These are phyloP conservation scores for Leccinum ochraceum DNA, from an alignment of 768 basidiomycete genomes.

Conservation along the genomic window DNA sequence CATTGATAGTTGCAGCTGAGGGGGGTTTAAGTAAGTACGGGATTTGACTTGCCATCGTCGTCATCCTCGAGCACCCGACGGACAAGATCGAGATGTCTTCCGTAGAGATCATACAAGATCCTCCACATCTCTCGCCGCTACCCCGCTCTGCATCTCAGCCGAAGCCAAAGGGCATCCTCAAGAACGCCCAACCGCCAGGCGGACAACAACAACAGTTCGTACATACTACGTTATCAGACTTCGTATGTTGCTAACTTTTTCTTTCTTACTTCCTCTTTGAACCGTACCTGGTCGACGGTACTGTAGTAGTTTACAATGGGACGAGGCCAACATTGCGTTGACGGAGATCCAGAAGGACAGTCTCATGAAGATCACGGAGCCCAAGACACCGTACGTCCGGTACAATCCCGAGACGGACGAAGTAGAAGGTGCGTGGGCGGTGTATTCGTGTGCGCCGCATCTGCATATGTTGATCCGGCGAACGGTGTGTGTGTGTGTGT, in stretches of 20 bases:
- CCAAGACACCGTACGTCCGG: slow-evolving; percentile 94
- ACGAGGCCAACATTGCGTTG: slow-evolving; percentile 89
- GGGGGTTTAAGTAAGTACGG: neutral
- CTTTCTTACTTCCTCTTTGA: neutral
- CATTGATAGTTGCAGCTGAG: too few species aligned
- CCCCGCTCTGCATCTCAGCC: slow-evolving; percentile 65
- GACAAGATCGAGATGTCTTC: slow-evolving; percentile 24
- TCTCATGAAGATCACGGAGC: slow-evolving; percentile 97
- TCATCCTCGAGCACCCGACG: neutral
- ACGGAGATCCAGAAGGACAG: slow-evolving; percentile 96
- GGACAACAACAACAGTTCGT: slow-evolving; percentile 53
- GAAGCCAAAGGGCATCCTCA: slow-evolving; percentile 86
- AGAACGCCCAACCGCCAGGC: slow-evolving; percentile 61
- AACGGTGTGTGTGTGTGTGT: too few species aligned
- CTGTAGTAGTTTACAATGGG: slow-evolving; percentile 81
- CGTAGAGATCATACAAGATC: slow-evolving; percentile 40
- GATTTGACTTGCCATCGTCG: slow-evolving; percentile 4
- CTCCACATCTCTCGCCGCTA: slow-evolving; percentile 46
- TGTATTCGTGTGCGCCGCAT: neutral
- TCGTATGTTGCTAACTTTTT: neutral
- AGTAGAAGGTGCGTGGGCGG: slow-evolving; percentile 64
- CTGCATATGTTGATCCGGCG: neutral
- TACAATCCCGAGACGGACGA: slow-evolving; percentile 87
- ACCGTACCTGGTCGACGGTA: neutral
- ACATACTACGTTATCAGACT: neutral